These are phyloP conservation scores for Cinnamomum chago DNA, from an alignment of 164 flowering plant genomes.

Conservation along the genomic window DNA sequence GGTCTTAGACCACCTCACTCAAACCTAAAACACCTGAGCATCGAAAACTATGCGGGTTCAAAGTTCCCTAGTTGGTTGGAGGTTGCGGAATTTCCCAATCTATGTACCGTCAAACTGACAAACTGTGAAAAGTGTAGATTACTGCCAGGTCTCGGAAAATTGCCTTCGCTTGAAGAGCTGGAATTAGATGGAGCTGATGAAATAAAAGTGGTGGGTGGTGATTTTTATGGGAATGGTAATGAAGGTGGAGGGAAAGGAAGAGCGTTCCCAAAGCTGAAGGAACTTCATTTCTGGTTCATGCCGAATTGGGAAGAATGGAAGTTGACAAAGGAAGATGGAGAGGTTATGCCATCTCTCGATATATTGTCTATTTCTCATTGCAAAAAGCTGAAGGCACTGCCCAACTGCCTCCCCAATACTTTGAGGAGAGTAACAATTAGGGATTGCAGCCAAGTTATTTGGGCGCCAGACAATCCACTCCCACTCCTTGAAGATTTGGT, in stretches of 20 bases:
- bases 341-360: neutral
- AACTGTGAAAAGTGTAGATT: neutral
- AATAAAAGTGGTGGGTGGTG: neutral
- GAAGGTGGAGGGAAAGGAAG: neutral
- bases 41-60: neutral
- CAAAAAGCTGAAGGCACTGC: constrained; percentile 3
- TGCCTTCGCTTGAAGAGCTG: neutral
- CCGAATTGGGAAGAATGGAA: neutral
- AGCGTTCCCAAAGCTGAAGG: neutral
- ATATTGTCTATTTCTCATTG: neutral
- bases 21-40: neutral
- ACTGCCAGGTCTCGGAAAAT: neutral
- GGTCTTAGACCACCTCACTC: neutral
- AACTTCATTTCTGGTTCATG: rapidly evolving
- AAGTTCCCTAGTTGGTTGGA: constrained; percentile 2
- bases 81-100: neutral
- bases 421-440: neutral
- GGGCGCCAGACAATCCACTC: neutral
- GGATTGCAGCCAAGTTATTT: neutral
- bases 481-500: neutral
- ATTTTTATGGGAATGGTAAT: neutral
- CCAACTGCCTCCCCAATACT: neutral
- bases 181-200: neutral
- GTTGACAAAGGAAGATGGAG: too few relatives aligned
- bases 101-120: neutral